phyloP scores from a whole-genome alignment of 768 basidiomycete genomes.

The Trametes cubensis region DNA sequence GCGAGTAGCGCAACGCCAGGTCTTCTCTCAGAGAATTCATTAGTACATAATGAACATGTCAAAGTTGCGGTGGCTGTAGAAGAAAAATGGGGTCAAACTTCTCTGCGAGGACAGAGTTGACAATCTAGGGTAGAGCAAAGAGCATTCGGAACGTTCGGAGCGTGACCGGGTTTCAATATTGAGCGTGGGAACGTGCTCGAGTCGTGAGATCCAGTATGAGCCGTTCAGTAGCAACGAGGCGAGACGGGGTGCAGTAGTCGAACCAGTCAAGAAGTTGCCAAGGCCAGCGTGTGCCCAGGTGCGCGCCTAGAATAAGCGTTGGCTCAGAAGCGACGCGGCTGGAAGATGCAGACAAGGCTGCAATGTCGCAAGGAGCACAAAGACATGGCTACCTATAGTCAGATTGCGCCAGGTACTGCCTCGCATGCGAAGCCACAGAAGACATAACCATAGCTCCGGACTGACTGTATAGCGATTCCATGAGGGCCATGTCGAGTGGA shows the following conservation, averaged over 20 bases:
- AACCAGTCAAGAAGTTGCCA: neutral
- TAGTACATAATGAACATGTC: too few relatives aligned
- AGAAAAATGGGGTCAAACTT: too few relatives aligned
- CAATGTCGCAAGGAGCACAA: constrained; percentile 5
- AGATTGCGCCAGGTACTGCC: constrained; percentile 9
- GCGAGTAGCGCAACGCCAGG: too few relatives aligned
- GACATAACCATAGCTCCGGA: constrained; percentile 1
- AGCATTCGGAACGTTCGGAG: too few relatives aligned
- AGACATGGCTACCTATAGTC: constrained; percentile 8
- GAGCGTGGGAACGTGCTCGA: constrained; percentile 6
- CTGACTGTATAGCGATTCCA: neutral
- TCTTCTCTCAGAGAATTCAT: too few relatives aligned
- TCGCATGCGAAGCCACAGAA: neutral
- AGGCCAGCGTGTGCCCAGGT: too few relatives aligned
- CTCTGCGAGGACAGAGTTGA: too few relatives aligned
- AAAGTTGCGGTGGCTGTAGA: too few relatives aligned
- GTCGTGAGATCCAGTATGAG: neutral
- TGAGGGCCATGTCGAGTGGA: neutral
- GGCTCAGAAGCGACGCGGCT: too few relatives aligned
- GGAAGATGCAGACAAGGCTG: neutral
- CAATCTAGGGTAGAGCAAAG: too few relatives aligned
- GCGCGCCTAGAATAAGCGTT: too few relatives aligned
- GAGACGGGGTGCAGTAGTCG: neutral
- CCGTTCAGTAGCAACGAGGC: constrained; percentile 26
- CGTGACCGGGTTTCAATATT: neutral